A percentile compares a stretch with the other conserved stretches of the same genome.
phyloP scores from a whole-genome alignment of 23 red algal species.

The Chondrus crispus region DNA sequence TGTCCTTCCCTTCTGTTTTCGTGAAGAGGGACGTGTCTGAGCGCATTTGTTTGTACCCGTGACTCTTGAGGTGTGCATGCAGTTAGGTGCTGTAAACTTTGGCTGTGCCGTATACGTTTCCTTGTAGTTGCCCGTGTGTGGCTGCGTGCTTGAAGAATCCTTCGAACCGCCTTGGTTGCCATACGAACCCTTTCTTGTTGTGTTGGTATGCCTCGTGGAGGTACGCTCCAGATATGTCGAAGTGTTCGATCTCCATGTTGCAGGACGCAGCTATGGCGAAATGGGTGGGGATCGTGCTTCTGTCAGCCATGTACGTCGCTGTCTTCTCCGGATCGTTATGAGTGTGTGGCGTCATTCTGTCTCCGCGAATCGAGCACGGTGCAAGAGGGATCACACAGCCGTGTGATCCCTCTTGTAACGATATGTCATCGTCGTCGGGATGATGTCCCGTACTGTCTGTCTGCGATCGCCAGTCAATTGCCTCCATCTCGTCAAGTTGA shows the following conservation, averaged over 20 bases:
- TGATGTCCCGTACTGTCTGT: too few relatives aligned
- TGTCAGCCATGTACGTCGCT: not conserved
- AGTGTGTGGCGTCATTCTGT: not conserved
- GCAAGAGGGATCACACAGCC: not conserved
- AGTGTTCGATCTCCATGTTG: not conserved
- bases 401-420: not conserved
- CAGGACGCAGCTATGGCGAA: not conserved
- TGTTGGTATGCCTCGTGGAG: not conserved
- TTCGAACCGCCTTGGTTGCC: not conserved
- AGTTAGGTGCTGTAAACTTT: not conserved
- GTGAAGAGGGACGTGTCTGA: not conserved
- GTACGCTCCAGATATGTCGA: conserved; percentile 19
- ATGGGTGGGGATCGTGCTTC: not conserved
- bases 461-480: not conserved
- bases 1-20: not conserved
- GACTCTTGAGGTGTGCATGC: not conserved
- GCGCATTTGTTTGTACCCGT: not conserved
- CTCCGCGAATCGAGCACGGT: not conserved
- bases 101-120: not conserved
- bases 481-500: conserved; percentile 12
- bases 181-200: not conserved
- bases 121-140: not conserved
- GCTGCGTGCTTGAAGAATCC: not conserved
- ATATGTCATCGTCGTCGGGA: conserved; percentile 8
- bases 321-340: not conserved